Conservation (phyloP, 1,139 yeast genomes). For the Arxiozyma telluris region DNA sequence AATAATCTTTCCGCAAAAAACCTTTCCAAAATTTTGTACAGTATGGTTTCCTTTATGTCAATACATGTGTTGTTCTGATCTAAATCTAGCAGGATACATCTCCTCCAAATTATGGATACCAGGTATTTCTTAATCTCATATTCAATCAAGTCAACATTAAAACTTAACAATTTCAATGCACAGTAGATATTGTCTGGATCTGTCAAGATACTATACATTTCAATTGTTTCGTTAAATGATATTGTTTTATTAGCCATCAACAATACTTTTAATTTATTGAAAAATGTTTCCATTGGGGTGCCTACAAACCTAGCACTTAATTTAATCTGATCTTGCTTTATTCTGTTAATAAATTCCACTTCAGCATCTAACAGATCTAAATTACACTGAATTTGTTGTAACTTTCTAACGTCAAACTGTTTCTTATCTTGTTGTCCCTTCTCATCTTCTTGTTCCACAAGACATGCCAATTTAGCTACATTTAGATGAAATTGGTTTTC, state of each 20-base stretch:
- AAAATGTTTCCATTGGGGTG: slow-evolving; percentile 13
- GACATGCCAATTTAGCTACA: slow-evolving; percentile 52
- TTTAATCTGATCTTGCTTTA: slow-evolving; percentile 26
- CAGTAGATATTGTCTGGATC: slow-evolving; percentile 33
- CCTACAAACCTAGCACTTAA: slow-evolving; percentile 11
- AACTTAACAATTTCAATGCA: slow-evolving; percentile 37
- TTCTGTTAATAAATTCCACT: slow-evolving; percentile 33
- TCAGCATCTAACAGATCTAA: slow-evolving; percentile 44
- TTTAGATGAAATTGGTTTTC: slow-evolving; percentile 54
- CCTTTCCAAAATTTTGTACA: slow-evolving; percentile 36
- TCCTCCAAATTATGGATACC: slow-evolving; percentile 48
- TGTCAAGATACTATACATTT: slow-evolving; percentile 43
- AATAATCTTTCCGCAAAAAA: slow-evolving; percentile 31
- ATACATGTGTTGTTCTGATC: background rate
- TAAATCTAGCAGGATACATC: slow-evolving; percentile 42
- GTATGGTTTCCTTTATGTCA: background rate
- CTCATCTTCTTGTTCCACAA: slow-evolving; percentile 24
- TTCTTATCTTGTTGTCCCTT: background rate
- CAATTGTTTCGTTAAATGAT: slow-evolving; percentile 42
- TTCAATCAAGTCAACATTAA: slow-evolving; percentile 26
- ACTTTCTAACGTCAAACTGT: slow-evolving; percentile 5
- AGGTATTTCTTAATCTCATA: slow-evolving; percentile 27
- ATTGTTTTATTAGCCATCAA: slow-evolving; percentile 34
- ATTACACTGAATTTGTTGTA: slow-evolving; percentile 39
- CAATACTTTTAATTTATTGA: slow-evolving; percentile 11